Base-by-base conservation (phyloP, 306 rosid species). In the Castanea sativa region DNA sequence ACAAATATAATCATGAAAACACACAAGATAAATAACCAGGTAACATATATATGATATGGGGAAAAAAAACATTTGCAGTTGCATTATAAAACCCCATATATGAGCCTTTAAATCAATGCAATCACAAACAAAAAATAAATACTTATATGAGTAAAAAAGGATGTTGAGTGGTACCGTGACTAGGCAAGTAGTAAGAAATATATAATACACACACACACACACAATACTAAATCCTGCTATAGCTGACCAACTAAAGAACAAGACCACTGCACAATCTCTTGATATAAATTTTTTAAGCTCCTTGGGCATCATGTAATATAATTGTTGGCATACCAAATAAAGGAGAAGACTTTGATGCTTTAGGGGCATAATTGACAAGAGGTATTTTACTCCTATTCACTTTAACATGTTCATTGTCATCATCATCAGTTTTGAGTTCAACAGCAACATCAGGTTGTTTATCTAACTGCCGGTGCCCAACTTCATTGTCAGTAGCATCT, bases 311-410 rank as follows among this genome's bases (percentile, higher is more conserved):
- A 49, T 64, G 27, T 64, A 72, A 25, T 29, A 77, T 55, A 53
- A 81, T 52, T 68, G 71, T 79, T 76, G 72, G 55, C 84, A 65
- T 92, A 94, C 98, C 97, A 77, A 88, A 79, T 63, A 79, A 56
- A 81, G 86, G 4, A 4, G 87, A 60, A 59, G 87, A 78, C 78
- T 60, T 87, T 64, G 91, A 88, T 61, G 91, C 81, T 86, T 88
- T 91, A 70, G 90, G 88, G 30, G 84, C 83, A 32, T 92, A 92
- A 82, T 90, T 88, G 89, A 91, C 92, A 77, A 81, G 75, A 29
- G 93, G 99, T 72, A 91, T 82, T 56, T 81, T 84, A 55, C 81
- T 76, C 76, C 73, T 80, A 73, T 90, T 91, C 80, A 88, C 90
- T 77, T 88, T 76, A 74, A 85, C 91, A 60, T 73, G 80, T 83